These are phyloP conservation scores for Puccinia coronata DNA, from an alignment of 1,284 basidiomycete species.

Conservation along the genomic window DNA sequence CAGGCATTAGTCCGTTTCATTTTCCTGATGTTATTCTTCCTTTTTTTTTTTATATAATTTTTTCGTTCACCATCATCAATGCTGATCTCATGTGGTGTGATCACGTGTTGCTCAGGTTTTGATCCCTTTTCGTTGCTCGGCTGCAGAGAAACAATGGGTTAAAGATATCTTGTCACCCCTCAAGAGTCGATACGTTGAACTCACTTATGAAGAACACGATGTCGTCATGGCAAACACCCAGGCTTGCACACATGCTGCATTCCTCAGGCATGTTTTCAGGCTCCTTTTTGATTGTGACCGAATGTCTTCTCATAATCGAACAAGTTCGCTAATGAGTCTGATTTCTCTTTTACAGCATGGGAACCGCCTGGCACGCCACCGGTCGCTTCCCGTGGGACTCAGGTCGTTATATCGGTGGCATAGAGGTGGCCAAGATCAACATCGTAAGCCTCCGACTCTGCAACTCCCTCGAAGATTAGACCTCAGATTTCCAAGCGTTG, in stretches of 20 bases:
- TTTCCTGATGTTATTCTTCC: too few relatives aligned
- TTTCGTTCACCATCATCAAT: background rate
- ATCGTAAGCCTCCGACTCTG: conserved; percentile 62
- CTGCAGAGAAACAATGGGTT: conserved; percentile 73
- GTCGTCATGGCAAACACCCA: conserved; percentile 96
- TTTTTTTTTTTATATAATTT: background rate
- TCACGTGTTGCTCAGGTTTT: conserved; percentile 67
- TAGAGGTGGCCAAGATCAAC: conserved; percentile 98
- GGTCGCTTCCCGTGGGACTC: conserved; percentile 92
- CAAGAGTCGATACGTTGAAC: conserved; percentile 81
- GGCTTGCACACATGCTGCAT: conserved; percentile 95
- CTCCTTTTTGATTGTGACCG: too few relatives aligned
- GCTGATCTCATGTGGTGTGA: background rate
- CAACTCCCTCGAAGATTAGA: background rate
- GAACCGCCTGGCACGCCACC: conserved; percentile 84
- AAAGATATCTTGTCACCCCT: conserved; percentile 82
- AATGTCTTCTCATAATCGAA: background rate
- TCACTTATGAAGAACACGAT: conserved; percentile 95
- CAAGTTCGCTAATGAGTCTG: background rate
- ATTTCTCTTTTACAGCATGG: conserved; percentile 70
- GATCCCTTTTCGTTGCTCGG: conserved; percentile 80
- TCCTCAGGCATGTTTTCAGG: conserved; percentile 68
- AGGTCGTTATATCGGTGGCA: conserved; percentile 82
- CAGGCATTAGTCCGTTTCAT: conserved; percentile 68
- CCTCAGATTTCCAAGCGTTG: background rate